Evolutionary conservation across 2,329 filamentous ascomycete genomes (phyloP), one percentile per base, ranked within the genome.

Genomic region (Claviceps digitariae): DNA sequence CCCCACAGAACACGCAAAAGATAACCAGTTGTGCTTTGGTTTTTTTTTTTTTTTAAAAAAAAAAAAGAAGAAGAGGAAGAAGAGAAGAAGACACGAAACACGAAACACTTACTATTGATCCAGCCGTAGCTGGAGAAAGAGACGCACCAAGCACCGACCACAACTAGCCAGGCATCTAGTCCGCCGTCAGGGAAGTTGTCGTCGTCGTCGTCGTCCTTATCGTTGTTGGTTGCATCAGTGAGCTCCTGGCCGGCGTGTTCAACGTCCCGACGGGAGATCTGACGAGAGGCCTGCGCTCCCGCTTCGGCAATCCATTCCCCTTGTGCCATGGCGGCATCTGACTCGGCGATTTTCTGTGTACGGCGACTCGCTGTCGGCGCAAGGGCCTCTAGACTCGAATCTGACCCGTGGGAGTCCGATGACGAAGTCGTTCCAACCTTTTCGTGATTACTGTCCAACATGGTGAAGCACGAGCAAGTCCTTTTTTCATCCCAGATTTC

Each of bases 41-140:
- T n/a, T n/a, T n/a, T n/a, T n/a, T n/a, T n/a, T n/a, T n/a, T n/a
- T n/a, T 45, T 34, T 4, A n/a, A 3, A 7, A 13, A 43, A n/a
- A 29, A 27, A 21, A 10, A 29, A 49, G 15, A 6, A 6, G n/a
- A n/a, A n/a, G n/a, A n/a, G n/a, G n/a, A n/a, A n/a, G n/a, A n/a
- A n/a, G n/a, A n/a, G n/a, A n/a, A n/a, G n/a, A n/a, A n/a, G n/a
- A n/a, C n/a, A n/a, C n/a, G n/a, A n/a, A 20, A 34, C 10, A 38
- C 23, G 20, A 17, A 29, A 49, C 15, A 47, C 49, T 47, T 27
- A 53, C 54, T 54, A 15, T 57, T 57, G 31, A 57, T 55, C 61
- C 64, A 68, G 27, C 67, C 68, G 46, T 66, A 69, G 45, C 60
- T 66, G 59, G 63, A 69, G 34, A 70, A 69, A 0, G 63, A 60